Evolutionary conservation across 2,329 filamentous ascomycete species (phyloP).

Genomic region (Penicillium sp.): DNA sequence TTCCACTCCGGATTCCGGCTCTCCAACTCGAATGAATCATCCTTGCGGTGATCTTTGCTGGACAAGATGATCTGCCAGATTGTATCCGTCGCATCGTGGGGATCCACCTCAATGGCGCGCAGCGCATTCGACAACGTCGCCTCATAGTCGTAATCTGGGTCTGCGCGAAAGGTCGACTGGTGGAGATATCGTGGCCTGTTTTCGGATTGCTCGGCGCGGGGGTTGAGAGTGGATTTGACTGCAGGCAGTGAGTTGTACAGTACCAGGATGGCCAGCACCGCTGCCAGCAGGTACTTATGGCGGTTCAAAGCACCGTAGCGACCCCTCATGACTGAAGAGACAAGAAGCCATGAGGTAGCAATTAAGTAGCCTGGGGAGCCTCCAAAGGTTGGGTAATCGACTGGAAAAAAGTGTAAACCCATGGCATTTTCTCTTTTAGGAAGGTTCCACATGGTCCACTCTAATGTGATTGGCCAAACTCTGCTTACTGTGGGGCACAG

Average conservation of each 20-base stretch:
- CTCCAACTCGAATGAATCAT: constrained; percentile 30
- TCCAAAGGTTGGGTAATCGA: not conserved
- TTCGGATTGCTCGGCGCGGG: not conserved
- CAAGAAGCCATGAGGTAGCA: not conserved
- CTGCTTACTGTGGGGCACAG: not conserved
- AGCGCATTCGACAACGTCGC: constrained; percentile 24
- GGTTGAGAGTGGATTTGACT: constrained; percentile 5
- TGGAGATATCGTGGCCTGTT: constrained; percentile 30
- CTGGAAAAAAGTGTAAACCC: not conserved
- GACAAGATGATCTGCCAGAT: constrained; percentile 37
- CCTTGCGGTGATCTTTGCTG: constrained; percentile 18
- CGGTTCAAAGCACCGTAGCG: constrained; percentile 8
- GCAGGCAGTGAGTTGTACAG: constrained; percentile 14
- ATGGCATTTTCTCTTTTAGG: not conserved
- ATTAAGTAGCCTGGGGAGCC: not conserved
- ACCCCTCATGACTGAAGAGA: constrained; percentile 6
- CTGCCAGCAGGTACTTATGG: constrained; percentile 6
- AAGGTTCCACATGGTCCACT: not conserved
- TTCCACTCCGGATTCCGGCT: constrained; percentile 31
- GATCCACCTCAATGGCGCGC: constrained; percentile 25
- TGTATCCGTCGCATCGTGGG: constrained; percentile 14
- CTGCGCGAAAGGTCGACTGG: constrained; percentile 29
- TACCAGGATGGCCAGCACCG: constrained; percentile 6
- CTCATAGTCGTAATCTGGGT: constrained; percentile 34
- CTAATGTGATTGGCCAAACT: not conserved